These are phyloP conservation scores for Lasiosphaeria miniovina DNA, from an alignment of 495 filamentous ascomycete species.

Conservation along the genomic window DNA sequence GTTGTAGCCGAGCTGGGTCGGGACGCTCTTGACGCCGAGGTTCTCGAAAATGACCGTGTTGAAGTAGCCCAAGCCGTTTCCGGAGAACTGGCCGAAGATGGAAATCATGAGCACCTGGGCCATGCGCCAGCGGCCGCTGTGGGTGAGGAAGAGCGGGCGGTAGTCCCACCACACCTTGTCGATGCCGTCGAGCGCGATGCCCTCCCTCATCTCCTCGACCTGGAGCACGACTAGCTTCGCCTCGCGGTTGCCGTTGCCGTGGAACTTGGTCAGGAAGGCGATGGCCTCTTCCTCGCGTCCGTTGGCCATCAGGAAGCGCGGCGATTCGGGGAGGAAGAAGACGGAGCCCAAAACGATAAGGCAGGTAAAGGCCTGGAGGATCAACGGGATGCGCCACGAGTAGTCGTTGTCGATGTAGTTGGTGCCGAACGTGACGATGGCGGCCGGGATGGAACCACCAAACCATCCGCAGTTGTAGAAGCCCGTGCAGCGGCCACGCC, in stretches of 20 bases:
- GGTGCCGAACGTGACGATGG: conserved; percentile 43
- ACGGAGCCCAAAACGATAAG: conserved; percentile 49
- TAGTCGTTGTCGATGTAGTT: conserved; percentile 40
- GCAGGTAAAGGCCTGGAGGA: conserved; percentile 44
- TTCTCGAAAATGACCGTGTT: conserved; percentile 36
- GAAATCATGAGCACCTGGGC: conserved; percentile 50
- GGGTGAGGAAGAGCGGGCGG: conserved; percentile 42
- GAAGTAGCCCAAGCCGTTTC: conserved; percentile 46
- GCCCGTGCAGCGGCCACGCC: conserved; percentile 47
- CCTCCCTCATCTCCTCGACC: conserved; percentile 58
- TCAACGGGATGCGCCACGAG: conserved; percentile 47
- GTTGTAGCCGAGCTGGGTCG: conserved; percentile 43
- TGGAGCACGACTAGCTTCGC: conserved; percentile 54
- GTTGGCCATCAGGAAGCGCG: conserved; percentile 59
- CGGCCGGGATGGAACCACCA: conserved; percentile 48
- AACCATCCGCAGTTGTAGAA: conserved; percentile 56
- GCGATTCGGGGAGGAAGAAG: conserved; percentile 62
- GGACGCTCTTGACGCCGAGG: conserved; percentile 30
- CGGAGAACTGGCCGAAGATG: conserved; percentile 53
- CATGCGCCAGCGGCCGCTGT: conserved; percentile 48
- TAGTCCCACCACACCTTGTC: conserved; percentile 49
- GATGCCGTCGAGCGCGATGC: conserved; percentile 52
- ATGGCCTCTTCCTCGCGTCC: conserved; percentile 50
- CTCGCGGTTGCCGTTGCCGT: conserved; percentile 54
- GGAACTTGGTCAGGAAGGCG: conserved; percentile 55